Evolutionary conservation across 192 early-diverging fungal species (phyloP).

Genomic region (Linderina pennispora): DNA sequence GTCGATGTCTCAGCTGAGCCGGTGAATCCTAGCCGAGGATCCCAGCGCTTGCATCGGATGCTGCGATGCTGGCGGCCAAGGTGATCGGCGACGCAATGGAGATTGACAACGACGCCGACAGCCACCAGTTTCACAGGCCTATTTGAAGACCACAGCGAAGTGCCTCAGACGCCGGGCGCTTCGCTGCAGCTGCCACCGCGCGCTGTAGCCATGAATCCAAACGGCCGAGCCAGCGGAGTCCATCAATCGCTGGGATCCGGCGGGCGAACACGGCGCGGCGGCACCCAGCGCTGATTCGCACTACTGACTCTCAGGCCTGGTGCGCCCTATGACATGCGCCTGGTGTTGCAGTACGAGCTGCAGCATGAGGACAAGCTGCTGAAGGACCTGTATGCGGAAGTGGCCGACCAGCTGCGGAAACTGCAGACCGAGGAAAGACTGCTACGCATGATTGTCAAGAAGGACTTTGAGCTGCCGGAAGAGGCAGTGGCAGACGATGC

Average conservation of each 20-base stretch:
- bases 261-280: constrained; percentile 1
- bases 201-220: constrained; percentile 4
- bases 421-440: constrained; percentile 39
- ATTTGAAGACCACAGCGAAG: constrained; percentile 29
- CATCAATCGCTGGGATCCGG: not conserved
- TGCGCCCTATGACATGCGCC: constrained; percentile 28
- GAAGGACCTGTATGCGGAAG: constrained; percentile 35
- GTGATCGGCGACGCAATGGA: constrained; percentile 33
- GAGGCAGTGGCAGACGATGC: constrained; percentile 8
- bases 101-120: constrained; percentile 30
- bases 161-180: constrained; percentile 12
- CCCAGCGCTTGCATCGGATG: not conserved
- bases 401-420: constrained; percentile 37
- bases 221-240: not conserved
- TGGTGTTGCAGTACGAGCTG: constrained; percentile 41
- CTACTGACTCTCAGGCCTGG: not conserved
- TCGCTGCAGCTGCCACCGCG: constrained; percentile 15
- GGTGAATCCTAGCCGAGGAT: too few species aligned
- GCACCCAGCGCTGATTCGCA: constrained; percentile 1
- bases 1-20: not conserved
- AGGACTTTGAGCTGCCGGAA: constrained; percentile 31
- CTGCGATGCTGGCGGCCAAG: constrained; percentile 1
- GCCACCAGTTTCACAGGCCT: constrained; percentile 39
- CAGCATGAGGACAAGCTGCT: constrained; percentile 30
- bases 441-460: constrained; percentile 36